phyloP scores from a whole-genome alignment of 306 rosid genomes.

The Pueraria montana region DNA sequence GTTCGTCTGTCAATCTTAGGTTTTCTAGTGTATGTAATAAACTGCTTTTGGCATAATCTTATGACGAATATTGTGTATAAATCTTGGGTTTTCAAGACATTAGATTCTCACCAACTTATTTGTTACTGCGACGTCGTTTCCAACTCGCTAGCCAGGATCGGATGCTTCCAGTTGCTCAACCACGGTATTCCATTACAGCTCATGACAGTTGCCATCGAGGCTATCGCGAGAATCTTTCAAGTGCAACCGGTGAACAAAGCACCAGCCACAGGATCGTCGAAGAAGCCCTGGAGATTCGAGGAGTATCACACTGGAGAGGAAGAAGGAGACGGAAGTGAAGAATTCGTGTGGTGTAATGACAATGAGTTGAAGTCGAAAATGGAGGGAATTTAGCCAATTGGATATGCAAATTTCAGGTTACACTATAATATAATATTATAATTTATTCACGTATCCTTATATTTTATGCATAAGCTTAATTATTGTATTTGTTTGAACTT shows the following conservation, averaged over 20 bases:
- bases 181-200: constrained; percentile 66
- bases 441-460: too few species aligned
- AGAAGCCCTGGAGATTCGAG: constrained; percentile 78
- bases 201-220: constrained; percentile 48
- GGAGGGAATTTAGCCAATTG: constrained; percentile 79
- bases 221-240: constrained; percentile 58
- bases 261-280: constrained; percentile 63
- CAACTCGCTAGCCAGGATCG: constrained; percentile 62
- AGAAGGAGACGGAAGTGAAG: constrained; percentile 65
- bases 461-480: too few species aligned
- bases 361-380: constrained; percentile 67
- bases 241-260: constrained; percentile 54
- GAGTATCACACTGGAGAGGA: constrained; percentile 61
- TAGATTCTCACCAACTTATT: too few species aligned
- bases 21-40: too few species aligned
- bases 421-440: too few species aligned
- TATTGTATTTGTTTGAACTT: background rate
- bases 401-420: constrained; percentile 81
- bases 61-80: too few species aligned
- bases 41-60: too few species aligned
- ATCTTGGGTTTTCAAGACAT: too few species aligned
- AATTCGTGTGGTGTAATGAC: constrained; percentile 85
- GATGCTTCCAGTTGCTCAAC: constrained; percentile 84
- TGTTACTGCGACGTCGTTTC: constrained; percentile 52
- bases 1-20: too few species aligned